phyloP scores from a whole-genome alignment of 495 filamentous ascomycete genomes.

The Rhizodiscina lignyota region DNA sequence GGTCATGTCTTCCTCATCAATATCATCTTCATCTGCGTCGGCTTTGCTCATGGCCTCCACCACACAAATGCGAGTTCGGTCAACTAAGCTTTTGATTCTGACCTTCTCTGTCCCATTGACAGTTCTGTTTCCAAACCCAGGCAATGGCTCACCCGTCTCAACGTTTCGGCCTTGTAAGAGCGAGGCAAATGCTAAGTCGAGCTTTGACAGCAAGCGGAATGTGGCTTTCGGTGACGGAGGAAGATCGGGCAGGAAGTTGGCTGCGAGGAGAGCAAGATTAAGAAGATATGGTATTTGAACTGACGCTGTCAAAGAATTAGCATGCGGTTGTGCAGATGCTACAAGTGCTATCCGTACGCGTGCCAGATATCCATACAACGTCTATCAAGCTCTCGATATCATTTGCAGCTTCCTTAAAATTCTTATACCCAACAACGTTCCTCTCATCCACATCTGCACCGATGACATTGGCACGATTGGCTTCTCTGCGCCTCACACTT shows the following conservation, averaged over 20 bases:
- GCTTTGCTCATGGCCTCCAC: slow-evolving; percentile 41
- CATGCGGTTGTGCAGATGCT: slow-evolving; percentile 1
- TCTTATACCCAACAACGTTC: slow-evolving; percentile 47
- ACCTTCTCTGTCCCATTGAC: slow-evolving; percentile 60
- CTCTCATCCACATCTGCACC: slow-evolving; percentile 16
- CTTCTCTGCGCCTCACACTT: too few relatives aligned
- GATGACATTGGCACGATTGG: not conserved
- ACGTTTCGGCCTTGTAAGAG: slow-evolving; percentile 50
- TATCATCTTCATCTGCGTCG: slow-evolving; percentile 8
- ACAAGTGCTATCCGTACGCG: slow-evolving; percentile 38
- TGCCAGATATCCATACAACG: slow-evolving; percentile 67
- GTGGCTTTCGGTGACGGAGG: slow-evolving; percentile 45
- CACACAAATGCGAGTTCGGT: slow-evolving; percentile 47
- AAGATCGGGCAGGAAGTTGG: slow-evolving; percentile 48
- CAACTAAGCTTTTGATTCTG: slow-evolving; percentile 58
- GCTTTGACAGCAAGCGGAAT: slow-evolving; percentile 52
- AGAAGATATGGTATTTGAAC: slow-evolving; percentile 76
- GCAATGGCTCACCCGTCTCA: slow-evolving; percentile 43
- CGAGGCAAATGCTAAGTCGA: slow-evolving; percentile 62
- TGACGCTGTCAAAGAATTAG: slow-evolving; percentile 38
- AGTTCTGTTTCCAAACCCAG: slow-evolving; percentile 36
- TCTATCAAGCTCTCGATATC: slow-evolving; percentile 59
- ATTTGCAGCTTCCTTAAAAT: slow-evolving; percentile 46
- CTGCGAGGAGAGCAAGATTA: slow-evolving; percentile 51
- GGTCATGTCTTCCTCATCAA: slow-evolving; percentile 11